Evolutionary conservation across 2,329 filamentous ascomycete species (phyloP).

Genomic region (Aspergillus calidoustus): DNA sequence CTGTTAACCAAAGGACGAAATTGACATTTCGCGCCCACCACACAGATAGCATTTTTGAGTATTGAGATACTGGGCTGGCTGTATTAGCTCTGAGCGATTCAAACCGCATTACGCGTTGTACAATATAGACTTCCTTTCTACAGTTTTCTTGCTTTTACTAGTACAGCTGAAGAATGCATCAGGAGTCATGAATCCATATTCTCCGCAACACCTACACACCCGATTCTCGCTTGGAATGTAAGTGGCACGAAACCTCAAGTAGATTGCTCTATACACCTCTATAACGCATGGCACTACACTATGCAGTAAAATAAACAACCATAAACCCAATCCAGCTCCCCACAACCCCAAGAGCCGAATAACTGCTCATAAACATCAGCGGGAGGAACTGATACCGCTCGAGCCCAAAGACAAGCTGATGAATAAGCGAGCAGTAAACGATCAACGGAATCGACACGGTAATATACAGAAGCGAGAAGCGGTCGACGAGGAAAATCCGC

Average conservation of each 20-base stretch:
- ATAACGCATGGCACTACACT: slow-evolving; percentile 12
- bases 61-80: not conserved
- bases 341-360: slow-evolving; percentile 90
- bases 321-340: slow-evolving; percentile 95
- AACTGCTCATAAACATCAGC: slow-evolving; percentile 95
- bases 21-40: not conserved
- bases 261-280: not conserved
- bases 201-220: not conserved
- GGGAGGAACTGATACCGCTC: slow-evolving; percentile 81
- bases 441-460: slow-evolving; percentile 87
- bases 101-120: slow-evolving; percentile 14
- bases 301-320: slow-evolving; percentile 80
- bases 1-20: not conserved
- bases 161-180: not conserved
- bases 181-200: not conserved
- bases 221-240: not conserved
- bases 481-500: slow-evolving; percentile 88
- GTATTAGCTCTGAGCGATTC: not conserved
- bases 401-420: slow-evolving; percentile 80
- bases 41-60: not conserved
- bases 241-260: not conserved
- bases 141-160: slow-evolving; percentile 11
- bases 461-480: slow-evolving; percentile 89
- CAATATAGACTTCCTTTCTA: slow-evolving; percentile 11
- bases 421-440: slow-evolving; percentile 82